Evolutionary conservation across 139 green algal genomes (phyloP).

Genomic region (Chlamydomonas sp.): DNA sequence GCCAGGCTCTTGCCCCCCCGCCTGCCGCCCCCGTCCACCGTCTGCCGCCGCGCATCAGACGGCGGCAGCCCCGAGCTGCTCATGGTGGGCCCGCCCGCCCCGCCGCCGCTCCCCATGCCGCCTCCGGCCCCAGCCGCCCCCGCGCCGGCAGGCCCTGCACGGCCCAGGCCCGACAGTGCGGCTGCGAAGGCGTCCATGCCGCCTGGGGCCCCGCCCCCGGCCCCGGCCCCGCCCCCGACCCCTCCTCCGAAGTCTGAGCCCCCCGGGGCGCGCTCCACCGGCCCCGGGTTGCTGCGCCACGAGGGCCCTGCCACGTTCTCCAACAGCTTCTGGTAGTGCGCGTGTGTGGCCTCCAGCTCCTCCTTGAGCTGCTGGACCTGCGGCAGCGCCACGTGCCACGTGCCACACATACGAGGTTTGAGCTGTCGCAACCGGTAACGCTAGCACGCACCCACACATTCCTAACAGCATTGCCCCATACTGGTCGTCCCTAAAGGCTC

Average conservation of each 20-base stretch:
- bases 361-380: constrained; percentile 46
- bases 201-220: background rate
- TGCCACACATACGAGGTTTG: no score
- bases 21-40: no score
- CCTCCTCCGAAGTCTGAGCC: background rate
- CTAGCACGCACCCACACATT: no score
- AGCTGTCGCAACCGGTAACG: no score
- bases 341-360: constrained; percentile 66
- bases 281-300: constrained; percentile 41
- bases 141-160: background rate
- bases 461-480: no score
- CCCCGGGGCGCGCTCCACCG: constrained; percentile 32
- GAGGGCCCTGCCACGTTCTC: constrained; percentile 40
- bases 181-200: background rate
- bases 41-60: background rate
- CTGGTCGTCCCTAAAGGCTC: background rate
- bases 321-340: constrained; percentile 70
- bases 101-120: no score
- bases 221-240: background rate
- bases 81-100: no score
- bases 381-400: no score
- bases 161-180: background rate
- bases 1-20: background rate
- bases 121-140: background rate
- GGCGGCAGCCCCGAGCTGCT: no score